Base-by-base conservation (phyloP, 768 basidiomycete genomes). In the Termitomyces sp. region DNA sequence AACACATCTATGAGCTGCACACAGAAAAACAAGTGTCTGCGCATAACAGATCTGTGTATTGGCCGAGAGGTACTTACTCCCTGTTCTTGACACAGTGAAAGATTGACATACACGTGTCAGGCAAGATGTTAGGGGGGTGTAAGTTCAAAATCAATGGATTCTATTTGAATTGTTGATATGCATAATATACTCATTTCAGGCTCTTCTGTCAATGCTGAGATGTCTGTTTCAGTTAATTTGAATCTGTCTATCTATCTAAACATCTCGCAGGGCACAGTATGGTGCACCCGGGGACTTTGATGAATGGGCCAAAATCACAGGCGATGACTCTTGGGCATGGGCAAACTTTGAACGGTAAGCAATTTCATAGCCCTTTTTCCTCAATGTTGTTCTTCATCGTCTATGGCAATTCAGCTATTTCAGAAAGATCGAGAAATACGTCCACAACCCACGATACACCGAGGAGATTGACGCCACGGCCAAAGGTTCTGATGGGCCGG, bases 51-150 rank as follows among this genome's bases (percentile, higher is more conserved):
- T 73, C 69, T 58, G 73, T 76, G 38, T 85, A 73, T 54, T 89
- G 85, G 83, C 87, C 88, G 0, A 73, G 88, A 72, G 87, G 87
- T 85, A 62, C 7, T 67, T 61, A 8, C 19, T 38, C 3, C 12
- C 31, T 50, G 9, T 23, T 46, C 33, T 56, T 37, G 42, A 40
- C 46, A 40, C 11, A 21, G 38, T 17, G 8, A 14, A n/a, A 40
- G 11, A 50, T 45, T 49, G 43, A 43, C 43, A 10, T 44, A 5
- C 10, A 30, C 17, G 31, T 3, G 21, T 14, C 51, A 88, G 87
- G 71, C 1, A 87, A 83, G 63, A 72, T 90, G 66, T 76, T 91
- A 6, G 88, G 88, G 23, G 88, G 88, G 64, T 90, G 88, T 85
- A 64, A 67, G 83, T 73, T 11, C 23, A 5, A 3, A 26, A n/a